These are phyloP conservation scores for Thermochaetoides thermophila DNA, from an alignment of 495 filamentous ascomycete species.

Conservation along the genomic window DNA sequence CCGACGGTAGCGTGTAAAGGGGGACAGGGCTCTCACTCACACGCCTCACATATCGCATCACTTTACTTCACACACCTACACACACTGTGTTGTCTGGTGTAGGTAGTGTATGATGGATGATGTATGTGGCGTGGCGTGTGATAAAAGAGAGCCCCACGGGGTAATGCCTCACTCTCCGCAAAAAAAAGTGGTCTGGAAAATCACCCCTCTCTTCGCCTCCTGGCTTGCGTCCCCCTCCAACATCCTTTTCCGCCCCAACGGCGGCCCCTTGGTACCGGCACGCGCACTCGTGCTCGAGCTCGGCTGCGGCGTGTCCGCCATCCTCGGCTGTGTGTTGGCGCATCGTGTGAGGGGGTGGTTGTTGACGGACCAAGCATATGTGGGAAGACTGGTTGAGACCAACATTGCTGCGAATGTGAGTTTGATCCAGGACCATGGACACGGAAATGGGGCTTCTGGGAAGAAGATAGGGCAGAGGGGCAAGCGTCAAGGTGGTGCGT, in stretches of 20 bases:
- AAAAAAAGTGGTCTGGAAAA: conserved; percentile 66
- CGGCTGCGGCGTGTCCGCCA: conserved; percentile 70
- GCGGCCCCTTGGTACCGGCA: conserved; percentile 38
- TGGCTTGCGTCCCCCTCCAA: conserved; percentile 59
- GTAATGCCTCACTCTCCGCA: neutral
- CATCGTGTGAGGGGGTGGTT: conserved; percentile 50
- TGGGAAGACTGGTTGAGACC: conserved; percentile 52
- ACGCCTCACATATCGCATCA: too few relatives aligned
- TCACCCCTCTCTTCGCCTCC: conserved; percentile 70
- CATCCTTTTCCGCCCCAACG: conserved; percentile 43
- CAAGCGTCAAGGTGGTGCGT: neutral
- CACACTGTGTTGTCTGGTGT: too few relatives aligned
- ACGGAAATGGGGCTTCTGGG: neutral
- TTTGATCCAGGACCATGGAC: neutral
- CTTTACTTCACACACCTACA: too few relatives aligned
- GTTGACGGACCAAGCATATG: conserved; percentile 81
- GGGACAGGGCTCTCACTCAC: too few relatives aligned
- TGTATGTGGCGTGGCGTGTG: too few relatives aligned
- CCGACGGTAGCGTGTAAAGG: too few relatives aligned
- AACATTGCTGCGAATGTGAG: conserved; percentile 55
- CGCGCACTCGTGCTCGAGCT: conserved; percentile 60
- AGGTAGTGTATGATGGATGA: too few relatives aligned
- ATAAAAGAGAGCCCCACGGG: neutral
- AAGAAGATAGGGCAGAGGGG: too few relatives aligned
- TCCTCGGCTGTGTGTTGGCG: conserved; percentile 52